phyloP scores from a whole-genome alignment of 1,139 yeast species.

The Debaryomyces psychrophilus region DNA sequence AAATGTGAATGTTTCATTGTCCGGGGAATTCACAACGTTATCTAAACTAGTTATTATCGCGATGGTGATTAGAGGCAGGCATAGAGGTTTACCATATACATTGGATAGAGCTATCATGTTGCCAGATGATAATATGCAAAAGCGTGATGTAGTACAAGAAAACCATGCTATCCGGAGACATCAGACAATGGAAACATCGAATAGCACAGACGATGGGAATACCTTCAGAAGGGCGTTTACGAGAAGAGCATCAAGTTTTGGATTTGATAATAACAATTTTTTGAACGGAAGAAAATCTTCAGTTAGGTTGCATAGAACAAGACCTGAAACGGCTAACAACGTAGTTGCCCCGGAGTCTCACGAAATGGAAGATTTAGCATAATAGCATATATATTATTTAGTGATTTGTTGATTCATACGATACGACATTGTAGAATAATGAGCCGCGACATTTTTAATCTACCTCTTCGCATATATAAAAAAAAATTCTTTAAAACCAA shows the following conservation, averaged over 20 bases:
- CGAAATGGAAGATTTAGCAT: conserved; percentile 8
- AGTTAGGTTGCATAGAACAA: background rate
- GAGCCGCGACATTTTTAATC: conserved; percentile 5
- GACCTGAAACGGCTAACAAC: background rate
- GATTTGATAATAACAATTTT: conserved; percentile 7
- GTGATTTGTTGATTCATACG: background rate
- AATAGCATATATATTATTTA: background rate
- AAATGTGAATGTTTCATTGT: conserved; percentile 63
- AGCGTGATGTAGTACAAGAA: conserved; percentile 70
- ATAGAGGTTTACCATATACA: conserved; percentile 93
- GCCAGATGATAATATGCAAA: conserved; percentile 69
- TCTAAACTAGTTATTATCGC: conserved; percentile 86
- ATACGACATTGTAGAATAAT: background rate
- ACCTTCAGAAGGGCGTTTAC: conserved; percentile 10
- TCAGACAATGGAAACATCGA: conserved; percentile 29
- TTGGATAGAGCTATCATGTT: conserved; percentile 93
- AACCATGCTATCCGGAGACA: conserved; percentile 49
- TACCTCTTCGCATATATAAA: conserved; percentile 7
- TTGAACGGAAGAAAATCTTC: conserved; percentile 9
- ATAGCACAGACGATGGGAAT: conserved; percentile 5
- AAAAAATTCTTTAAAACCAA: conserved; percentile 1
- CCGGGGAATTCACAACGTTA: conserved; percentile 68
- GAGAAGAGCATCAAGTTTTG: conserved; percentile 11
- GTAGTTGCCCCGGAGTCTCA: background rate
- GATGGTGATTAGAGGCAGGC: conserved; percentile 92